Percentiles rank a stretch among this genome's conserved stretches.
phyloP scores from a whole-genome alignment of 345 rosid genomes.

The Theobroma cacao region DNA sequence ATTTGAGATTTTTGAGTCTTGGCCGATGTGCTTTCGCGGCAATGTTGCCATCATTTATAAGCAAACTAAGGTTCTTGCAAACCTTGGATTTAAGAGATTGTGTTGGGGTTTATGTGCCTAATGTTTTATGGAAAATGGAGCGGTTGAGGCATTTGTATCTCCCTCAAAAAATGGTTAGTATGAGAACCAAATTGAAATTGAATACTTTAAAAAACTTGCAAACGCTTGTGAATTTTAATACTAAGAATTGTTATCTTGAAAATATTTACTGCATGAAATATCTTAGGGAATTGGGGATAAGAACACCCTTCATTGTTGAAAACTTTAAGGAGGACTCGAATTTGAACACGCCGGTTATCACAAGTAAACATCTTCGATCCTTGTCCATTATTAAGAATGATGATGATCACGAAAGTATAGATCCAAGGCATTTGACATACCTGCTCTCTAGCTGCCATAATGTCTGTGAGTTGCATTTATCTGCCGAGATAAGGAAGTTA shows the following conservation, averaged over 20 bases:
- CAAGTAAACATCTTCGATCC: background rate
- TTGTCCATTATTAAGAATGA: background rate
- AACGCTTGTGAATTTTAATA: background rate
- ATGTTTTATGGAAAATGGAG: conserved; percentile 6
- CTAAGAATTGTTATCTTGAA: background rate
- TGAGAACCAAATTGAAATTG: background rate
- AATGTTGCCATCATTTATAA: conserved; percentile 27
- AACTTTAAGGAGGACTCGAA: background rate
- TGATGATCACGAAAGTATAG: background rate
- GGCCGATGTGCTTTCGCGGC: background rate
- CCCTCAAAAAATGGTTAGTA: background rate
- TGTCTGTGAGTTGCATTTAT: background rate
- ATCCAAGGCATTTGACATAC: background rate
- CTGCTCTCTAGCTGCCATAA: background rate
- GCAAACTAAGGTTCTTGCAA: conserved; percentile 24
- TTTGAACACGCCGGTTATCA: background rate
- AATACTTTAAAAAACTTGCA: background rate
- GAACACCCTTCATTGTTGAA: background rate
- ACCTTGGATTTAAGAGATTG: conserved; percentile 20
- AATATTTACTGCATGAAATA: background rate
- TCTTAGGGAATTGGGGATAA: background rate
- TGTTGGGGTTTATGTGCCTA: background rate
- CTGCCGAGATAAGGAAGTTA: too few relatives aligned
- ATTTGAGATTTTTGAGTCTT: too few relatives aligned
- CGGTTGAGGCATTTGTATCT: conserved; percentile 10